Conservation (phyloP, 768 basidiomycete species). For the Coprinopsis marcescibilis region DNA sequence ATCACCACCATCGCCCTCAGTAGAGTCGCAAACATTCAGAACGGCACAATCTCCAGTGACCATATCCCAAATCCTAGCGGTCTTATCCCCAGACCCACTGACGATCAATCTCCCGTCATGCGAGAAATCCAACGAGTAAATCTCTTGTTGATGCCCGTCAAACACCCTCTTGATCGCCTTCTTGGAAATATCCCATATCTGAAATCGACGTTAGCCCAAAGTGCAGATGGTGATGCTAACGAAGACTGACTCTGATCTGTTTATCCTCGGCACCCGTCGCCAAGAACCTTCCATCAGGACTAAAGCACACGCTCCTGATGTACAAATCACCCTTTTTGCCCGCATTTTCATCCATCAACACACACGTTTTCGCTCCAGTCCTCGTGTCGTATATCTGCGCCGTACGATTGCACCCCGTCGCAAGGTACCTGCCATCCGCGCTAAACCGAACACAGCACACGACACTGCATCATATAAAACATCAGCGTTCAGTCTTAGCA, state of each 20-base stretch:
- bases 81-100: constrained; percentile 73
- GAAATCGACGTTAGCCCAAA: constrained; percentile 30
- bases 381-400: constrained; percentile 95
- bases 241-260: constrained; percentile 64
- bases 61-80: constrained; percentile 38
- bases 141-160: constrained; percentile 83
- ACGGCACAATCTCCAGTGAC: constrained; percentile 25
- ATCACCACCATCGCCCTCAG: constrained; percentile 17
- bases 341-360: constrained; percentile 72
- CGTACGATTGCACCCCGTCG: constrained; percentile 88
- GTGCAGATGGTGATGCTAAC: constrained; percentile 16
- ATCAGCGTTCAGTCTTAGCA: not conserved
- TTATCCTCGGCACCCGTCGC: constrained; percentile 94
- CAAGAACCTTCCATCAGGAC: constrained; percentile 79
- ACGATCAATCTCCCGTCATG: constrained; percentile 74
- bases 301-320: constrained; percentile 89
- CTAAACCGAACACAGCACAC: constrained; percentile 94
- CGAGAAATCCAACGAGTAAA: constrained; percentile 88
- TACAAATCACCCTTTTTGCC: constrained; percentile 79
- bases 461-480: constrained; percentile 35
- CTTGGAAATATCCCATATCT: constrained; percentile 88
- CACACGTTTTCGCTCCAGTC: constrained; percentile 77
- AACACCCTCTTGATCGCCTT: constrained; percentile 71
- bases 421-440: constrained; percentile 85
- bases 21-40: constrained; percentile 38